Evolutionary conservation across 805 yeast species (phyloP).

Genomic region (Debaryomyces prosopidis): DNA sequence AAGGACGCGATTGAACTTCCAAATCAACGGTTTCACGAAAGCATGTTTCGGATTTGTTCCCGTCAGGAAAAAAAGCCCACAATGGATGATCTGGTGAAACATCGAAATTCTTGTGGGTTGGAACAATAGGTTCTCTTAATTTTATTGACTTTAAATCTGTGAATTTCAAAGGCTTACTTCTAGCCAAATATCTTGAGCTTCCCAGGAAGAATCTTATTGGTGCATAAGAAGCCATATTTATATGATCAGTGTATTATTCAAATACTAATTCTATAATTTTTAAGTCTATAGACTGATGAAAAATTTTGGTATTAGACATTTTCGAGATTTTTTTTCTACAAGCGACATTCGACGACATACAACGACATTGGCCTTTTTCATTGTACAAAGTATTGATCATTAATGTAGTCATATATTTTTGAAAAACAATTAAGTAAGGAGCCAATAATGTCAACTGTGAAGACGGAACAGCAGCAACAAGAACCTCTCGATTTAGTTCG

Average conservation of each 20-base stretch:
- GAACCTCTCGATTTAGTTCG: conserved; percentile 93
- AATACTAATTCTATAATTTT: neutral
- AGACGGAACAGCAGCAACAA: conserved; percentile 34
- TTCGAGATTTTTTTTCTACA: neutral
- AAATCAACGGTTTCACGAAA: conserved; percentile 60
- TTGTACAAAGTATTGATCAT: neutral
- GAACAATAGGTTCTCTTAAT: conserved; percentile 81
- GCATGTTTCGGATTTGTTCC: conserved; percentile 50
- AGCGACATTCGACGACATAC: too few species aligned
- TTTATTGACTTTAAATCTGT: conserved; percentile 38
- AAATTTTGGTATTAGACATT: conserved; percentile 5
- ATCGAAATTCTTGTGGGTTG: conserved; percentile 69
- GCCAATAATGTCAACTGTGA: conserved; percentile 29
- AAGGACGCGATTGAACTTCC: conserved; percentile 61
- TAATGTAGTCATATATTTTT: neutral
- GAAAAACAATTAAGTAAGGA: neutral
- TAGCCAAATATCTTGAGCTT: conserved; percentile 32
- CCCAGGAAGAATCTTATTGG: conserved; percentile 31
- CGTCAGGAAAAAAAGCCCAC: conserved; percentile 80
- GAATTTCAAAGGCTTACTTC: conserved; percentile 32
- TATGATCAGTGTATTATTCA: neutral
- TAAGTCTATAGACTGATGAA: neutral
- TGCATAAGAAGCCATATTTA: conserved; percentile 6
- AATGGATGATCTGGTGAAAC: conserved; percentile 87
- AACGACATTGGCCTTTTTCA: too few species aligned